A percentile compares a stretch with the other conserved stretches of the same genome.
Conservation (phyloP, 225 moss, liverwort and hornwort genomes). For the Lunularia cruciata region DNA sequence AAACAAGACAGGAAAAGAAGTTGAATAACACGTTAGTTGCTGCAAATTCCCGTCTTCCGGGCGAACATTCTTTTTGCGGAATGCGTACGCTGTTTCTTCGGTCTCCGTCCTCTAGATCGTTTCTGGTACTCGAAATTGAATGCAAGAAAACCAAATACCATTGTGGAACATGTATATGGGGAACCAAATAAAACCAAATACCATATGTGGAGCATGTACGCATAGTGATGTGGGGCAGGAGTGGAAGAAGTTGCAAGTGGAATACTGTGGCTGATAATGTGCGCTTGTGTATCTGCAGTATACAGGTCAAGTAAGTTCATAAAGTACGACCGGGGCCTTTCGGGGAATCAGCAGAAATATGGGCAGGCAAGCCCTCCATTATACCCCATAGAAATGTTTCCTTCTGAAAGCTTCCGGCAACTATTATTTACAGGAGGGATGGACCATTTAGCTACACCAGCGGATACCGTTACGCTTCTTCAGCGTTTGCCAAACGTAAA, state of each 20-base stretch:
- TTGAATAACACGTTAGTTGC: too few relatives aligned
- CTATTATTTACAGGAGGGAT: conserved; percentile 28
- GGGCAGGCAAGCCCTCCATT: conserved; percentile 32
- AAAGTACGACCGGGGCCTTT: conserved; percentile 30
- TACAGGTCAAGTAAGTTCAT: conserved; percentile 20
- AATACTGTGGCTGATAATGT: neutral
- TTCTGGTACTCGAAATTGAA: too few relatives aligned
- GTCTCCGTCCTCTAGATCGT: too few relatives aligned
- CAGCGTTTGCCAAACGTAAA: conserved; percentile 7
- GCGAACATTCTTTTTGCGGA: too few relatives aligned
- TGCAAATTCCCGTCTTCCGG: too few relatives aligned
- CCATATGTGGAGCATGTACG: too few relatives aligned
- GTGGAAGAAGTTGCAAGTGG: too few relatives aligned
- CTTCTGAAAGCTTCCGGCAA: conserved; percentile 20
- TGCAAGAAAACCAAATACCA: too few relatives aligned
- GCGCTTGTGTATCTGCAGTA: conserved; percentile 15
- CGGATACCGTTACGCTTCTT: conserved; percentile 9
- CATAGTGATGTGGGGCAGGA: too few relatives aligned
- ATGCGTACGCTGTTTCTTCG: too few relatives aligned
- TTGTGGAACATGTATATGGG: neutral
- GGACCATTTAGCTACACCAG: conserved; percentile 30
- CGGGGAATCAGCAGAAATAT: conserved; percentile 10
- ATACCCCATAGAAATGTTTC: conserved; percentile 32
- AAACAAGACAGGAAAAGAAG: too few relatives aligned
- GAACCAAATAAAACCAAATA: too few relatives aligned